Percentiles rank a stretch among this genome's conserved stretches.
Conservation (phyloP, 768 basidiomycete species). For the Termitomyces sp. region DNA sequence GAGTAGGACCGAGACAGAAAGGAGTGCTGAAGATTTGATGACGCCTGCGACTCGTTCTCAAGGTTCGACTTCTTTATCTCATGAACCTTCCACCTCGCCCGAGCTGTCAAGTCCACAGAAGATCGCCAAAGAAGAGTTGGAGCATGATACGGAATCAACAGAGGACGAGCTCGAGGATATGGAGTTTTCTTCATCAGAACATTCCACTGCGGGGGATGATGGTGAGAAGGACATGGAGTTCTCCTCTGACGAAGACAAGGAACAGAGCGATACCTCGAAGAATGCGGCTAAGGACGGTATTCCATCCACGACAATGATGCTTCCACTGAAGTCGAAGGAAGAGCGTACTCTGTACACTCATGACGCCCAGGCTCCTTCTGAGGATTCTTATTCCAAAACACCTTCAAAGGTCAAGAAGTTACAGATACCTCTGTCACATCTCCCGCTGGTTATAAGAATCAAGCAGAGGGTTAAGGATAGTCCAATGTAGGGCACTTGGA, state of each 20-base stretch:
- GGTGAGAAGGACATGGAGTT: conserved; percentile 7
- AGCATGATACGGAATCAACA: background rate
- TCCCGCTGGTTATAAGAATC: background rate
- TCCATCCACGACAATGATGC: background rate
- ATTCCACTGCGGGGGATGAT: background rate
- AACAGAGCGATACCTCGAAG: background rate
- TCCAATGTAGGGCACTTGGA: too few relatives aligned
- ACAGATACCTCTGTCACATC: background rate
- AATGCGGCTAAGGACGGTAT: background rate
- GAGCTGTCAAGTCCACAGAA: background rate
- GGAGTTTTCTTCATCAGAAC: conserved; percentile 3
- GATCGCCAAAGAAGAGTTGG: background rate
- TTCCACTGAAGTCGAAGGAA: background rate
- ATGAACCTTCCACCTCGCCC: background rate
- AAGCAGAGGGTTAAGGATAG: background rate
- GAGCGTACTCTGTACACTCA: background rate
- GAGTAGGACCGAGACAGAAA: background rate
- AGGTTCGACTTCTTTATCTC: background rate
- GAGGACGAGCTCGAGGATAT: background rate
- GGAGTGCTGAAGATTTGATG: background rate
- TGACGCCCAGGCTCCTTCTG: background rate
- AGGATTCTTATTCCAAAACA: background rate
- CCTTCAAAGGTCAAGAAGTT: background rate
- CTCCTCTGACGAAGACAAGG: background rate
- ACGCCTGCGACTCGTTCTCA: background rate